Conservation (phyloP, 208 protist species). For the Herpetomonas muscarum region DNA sequence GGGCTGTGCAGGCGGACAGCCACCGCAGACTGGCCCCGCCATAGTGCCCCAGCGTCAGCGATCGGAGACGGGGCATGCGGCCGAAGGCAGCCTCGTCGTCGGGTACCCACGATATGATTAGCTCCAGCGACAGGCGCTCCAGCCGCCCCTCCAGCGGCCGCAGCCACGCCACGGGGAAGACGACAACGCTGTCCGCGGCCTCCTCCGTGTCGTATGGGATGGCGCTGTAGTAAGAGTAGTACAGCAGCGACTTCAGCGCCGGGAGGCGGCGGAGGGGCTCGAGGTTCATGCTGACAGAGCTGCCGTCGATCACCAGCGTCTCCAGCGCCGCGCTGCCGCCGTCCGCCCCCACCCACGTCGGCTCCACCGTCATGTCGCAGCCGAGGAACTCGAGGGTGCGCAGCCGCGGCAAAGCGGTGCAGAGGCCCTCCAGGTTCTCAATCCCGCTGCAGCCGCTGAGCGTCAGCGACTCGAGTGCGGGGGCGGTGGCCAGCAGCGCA, state of each 20-base stretch:
- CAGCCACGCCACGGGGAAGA: no score
- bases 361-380: background rate
- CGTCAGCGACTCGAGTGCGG: background rate
- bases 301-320: background rate
- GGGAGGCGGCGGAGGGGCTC: background rate
- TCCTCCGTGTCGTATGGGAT: no score
- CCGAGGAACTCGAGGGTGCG: background rate
- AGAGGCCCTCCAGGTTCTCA: background rate
- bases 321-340: background rate
- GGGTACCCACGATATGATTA: no score
- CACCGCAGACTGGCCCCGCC: no score
- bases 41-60: no score
- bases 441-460: background rate
- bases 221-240: background rate
- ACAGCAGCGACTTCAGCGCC: background rate
- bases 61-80: no score
- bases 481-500: background rate
- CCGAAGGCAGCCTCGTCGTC: no score
- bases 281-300: background rate
- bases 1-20: no score
- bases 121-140: no score
- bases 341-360: background rate
- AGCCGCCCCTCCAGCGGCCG: no score
- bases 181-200: no score
- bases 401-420: background rate